These are phyloP conservation scores for Aureobasidium vineae DNA, from an alignment of 2,329 filamentous ascomycete species.

Conservation along the genomic window DNA sequence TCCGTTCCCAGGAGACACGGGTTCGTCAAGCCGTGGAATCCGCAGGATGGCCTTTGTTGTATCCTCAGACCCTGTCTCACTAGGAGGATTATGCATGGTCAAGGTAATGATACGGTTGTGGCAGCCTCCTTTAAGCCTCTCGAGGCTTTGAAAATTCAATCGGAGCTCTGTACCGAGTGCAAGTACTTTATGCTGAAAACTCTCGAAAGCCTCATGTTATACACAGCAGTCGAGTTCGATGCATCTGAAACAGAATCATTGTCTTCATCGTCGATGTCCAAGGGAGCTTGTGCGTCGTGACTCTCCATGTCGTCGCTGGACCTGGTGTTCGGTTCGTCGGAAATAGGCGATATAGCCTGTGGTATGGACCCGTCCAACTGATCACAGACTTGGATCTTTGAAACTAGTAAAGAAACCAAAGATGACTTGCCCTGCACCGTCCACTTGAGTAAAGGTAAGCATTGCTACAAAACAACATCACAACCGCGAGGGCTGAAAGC, in stretches of 20 bases:
- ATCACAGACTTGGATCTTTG: no score
- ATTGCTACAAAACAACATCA: neutral
- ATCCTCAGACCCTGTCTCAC: neutral
- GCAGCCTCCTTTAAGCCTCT: neutral
- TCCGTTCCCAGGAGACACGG: no score
- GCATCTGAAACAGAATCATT: no score
- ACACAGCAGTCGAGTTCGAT: neutral
- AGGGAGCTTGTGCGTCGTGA: neutral
- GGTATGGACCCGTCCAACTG: neutral
- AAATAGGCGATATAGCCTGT: no score
- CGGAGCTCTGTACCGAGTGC: neutral
- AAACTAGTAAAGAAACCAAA: no score
- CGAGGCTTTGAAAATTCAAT: neutral
- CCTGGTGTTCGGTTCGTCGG: no score
- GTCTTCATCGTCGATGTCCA: neutral
- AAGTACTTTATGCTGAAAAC: neutral
- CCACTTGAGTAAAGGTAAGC: neutral
- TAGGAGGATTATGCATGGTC: neutral
- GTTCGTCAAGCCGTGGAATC: neutral
- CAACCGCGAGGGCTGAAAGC: neutral
- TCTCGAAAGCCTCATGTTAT: constrained; percentile 1
- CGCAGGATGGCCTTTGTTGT: neutral
- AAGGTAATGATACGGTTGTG: neutral
- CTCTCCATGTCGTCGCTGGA: neutral
- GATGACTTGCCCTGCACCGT: neutral